A percentile compares a stretch with the other conserved stretches of the same genome.
phyloP scores from a whole-genome alignment of 2,329 filamentous ascomycete species.

The Botrytis aclada region DNA sequence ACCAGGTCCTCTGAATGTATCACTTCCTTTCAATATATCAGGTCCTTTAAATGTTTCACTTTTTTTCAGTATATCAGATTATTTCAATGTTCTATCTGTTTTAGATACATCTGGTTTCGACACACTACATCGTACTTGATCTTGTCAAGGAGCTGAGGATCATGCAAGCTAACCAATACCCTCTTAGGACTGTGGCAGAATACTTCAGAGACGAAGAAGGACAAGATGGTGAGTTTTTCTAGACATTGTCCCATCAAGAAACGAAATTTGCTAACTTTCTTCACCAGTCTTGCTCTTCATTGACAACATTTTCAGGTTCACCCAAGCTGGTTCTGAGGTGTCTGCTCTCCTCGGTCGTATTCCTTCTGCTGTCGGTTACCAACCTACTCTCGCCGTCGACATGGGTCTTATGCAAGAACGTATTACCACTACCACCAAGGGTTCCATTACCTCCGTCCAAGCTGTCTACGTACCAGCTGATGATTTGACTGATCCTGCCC shows the following conservation, averaged over 20 bases:
- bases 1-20: no score
- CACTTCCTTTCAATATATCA: no score
- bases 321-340: slow-evolving; percentile 99
- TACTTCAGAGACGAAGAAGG: slow-evolving; percentile 80
- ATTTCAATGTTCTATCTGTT: no score
- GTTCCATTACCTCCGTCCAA: slow-evolving; percentile 99
- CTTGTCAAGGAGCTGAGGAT: no score
- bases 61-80: no score
- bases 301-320: slow-evolving; percentile 99
- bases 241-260: neutral
- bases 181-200: slow-evolving; percentile 61
- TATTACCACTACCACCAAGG: slow-evolving; percentile 99
- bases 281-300: slow-evolving; percentile 89
- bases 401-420: slow-evolving; percentile 99
- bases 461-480: slow-evolving; percentile 99
- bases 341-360: slow-evolving; percentile 99
- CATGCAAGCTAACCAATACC: no score
- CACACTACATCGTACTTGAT: no score
- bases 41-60: no score
- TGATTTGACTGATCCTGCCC: slow-evolving; percentile 99
- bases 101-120: no score
- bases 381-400: slow-evolving; percentile 96
- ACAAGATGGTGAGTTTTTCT: slow-evolving; percentile 69
- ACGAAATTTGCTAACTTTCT: slow-evolving; percentile 30
- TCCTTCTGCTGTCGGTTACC: slow-evolving; percentile 99